These are phyloP conservation scores for Candida dajiaensis DNA, from an alignment of 805 yeast species.

Conservation along the genomic window DNA sequence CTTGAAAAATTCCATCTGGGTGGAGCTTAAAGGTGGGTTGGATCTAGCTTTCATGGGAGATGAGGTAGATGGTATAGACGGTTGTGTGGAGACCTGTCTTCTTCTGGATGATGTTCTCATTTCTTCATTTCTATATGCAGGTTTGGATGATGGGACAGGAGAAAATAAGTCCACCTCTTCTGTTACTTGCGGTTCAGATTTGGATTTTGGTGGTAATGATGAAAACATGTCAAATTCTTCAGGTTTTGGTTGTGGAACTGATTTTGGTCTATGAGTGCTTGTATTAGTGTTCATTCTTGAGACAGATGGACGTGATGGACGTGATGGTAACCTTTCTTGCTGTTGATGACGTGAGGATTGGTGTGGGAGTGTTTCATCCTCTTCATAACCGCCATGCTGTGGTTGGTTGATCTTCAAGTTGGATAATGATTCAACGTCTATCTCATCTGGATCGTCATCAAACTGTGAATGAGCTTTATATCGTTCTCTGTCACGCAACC, in stretches of 20 bases:
- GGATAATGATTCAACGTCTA: conserved; percentile 25
- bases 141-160: conserved; percentile 1
- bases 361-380: not conserved
- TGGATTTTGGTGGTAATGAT: conserved; percentile 8
- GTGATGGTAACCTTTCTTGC: not conserved
- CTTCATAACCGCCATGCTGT: not conserved
- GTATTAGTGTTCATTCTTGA: not conserved
- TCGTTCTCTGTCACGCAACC: conserved; percentile 62
- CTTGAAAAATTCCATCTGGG: conserved; percentile 31
- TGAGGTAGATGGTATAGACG: conserved; percentile 2
- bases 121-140: conserved; percentile 4
- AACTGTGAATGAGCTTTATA: conserved; percentile 33
- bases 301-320: not conserved
- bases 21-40: conserved; percentile 11
- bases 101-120: conserved; percentile 24
- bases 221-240: conserved; percentile 18
- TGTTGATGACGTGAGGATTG: conserved; percentile 1
- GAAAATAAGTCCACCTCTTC: conserved; percentile 12
- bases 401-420: conserved; percentile 7
- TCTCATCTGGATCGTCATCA: conserved; percentile 42
- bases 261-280: not conserved
- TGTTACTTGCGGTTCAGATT: not conserved
- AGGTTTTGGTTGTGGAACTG: conserved; percentile 2
- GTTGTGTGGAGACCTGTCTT: conserved; percentile 6
- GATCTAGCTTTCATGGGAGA: conserved; percentile 7